Evolutionary conservation across 192 early-diverging fungal genomes (phyloP), one percentile per base, ranked within the genome.

Genomic region (Allomyces macrogynus): DNA sequence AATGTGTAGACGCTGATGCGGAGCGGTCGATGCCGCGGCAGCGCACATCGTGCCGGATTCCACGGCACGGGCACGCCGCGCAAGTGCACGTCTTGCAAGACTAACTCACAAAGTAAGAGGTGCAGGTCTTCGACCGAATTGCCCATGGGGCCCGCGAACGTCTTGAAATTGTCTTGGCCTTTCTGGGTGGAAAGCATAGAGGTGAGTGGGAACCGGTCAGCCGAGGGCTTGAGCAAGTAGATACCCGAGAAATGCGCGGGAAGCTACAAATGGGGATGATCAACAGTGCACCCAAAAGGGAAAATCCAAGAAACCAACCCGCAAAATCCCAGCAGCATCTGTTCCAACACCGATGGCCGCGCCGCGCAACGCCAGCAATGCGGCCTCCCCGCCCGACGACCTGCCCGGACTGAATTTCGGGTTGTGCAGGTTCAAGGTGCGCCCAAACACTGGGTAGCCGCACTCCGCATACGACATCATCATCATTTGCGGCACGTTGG

Each of bases 351-450:
- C 66, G 8, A 67, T 23, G 1, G 61, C 24, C 1, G 60, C 22
- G 8, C 54, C 61, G 11, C 25, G 24, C 8, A 60, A 40, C 12
- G 60, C 66, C 12, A 67, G 16, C 18, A 67, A 61, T n/a, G 61
- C 66, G 10, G 24, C 66, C 27, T 67, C 66, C 0, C 66, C 66
- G 40, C 66, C 57, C 14, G 60, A 62, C n/a, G 54, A 61, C 23
- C 66, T 61, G 27, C 66, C 66, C 20, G 44, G 57, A 10, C n/a
- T 67, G 22, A 67, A 61, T 7, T 23, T 40, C 18, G 5, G 24
- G 61, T 67, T 62, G 24, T 62, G 32, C 23, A 32, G 66, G 40
- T 67, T 67, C 24, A 60, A 23, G 1, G 66, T 62, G 60, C 44
- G 66, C 20, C 66, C 66, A 42, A 61, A 62, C 1, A 67, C 40